Percentiles rank a stretch among this genome's conserved stretches.
Evolutionary conservation across 2,329 filamentous ascomycete genomes (phyloP).

Genomic region (Didymella segeticola): DNA sequence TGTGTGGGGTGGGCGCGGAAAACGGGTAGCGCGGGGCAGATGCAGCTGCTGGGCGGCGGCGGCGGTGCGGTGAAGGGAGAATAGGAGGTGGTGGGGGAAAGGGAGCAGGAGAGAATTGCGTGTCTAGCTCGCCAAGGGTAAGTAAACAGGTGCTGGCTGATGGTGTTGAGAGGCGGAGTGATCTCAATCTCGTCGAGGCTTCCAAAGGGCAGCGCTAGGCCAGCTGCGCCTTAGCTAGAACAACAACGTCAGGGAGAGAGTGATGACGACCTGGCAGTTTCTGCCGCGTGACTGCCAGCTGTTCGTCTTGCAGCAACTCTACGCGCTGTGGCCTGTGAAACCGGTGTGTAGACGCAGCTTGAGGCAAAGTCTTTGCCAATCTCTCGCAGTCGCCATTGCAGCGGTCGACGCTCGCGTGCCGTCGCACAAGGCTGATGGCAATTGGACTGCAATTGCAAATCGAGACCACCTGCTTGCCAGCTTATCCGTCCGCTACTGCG

Average conservation of each 20-base stretch:
- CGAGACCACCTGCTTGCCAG: conserved; percentile 3
- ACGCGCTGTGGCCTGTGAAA: not conserved
- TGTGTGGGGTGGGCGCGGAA: conserved; percentile 36
- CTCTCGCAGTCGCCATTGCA: conserved; percentile 1
- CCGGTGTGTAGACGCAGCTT: not conserved
- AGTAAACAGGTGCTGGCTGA: conserved; percentile 21
- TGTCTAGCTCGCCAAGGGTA: conserved; percentile 27
- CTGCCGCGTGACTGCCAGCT: conserved; percentile 17
- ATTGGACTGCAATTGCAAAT: conserved; percentile 4
- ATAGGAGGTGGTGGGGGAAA: not conserved
- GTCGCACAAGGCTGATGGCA: conserved; percentile 18
- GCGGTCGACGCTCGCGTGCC: conserved; percentile 32
- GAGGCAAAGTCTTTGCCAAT: conserved; percentile 4
- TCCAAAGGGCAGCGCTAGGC: conserved; percentile 6
- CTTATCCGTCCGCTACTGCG: conserved; percentile 7
- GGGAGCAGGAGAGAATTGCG: conserved; percentile 24
- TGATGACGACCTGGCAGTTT: conserved; percentile 28
- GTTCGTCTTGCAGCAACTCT: not conserved
- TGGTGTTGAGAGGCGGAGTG: conserved; percentile 29
- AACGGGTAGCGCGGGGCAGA: conserved; percentile 17
- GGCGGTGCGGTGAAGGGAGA: conserved; percentile 4
- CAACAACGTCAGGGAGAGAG: not conserved
- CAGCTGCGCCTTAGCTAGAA: conserved; percentile 14
- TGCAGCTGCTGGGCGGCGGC: conserved; percentile 8
- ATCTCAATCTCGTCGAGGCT: conserved; percentile 10